These are phyloP conservation scores for Microcyclospora pomicola DNA, from an alignment of 2,329 filamentous ascomycete genomes.

Conservation along the genomic window DNA sequence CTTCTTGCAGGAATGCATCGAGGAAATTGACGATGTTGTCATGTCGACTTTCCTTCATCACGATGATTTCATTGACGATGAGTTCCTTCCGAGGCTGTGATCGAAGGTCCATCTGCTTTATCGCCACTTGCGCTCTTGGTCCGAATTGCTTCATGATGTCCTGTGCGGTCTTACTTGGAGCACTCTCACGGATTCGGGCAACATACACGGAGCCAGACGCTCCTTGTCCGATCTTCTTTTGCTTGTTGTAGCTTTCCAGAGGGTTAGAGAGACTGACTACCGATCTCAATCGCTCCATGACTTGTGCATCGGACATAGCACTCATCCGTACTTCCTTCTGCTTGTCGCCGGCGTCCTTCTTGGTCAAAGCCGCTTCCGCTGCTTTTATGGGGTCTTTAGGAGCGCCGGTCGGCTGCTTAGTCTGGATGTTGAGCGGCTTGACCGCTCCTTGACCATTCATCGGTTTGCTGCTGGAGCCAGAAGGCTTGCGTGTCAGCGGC, in stretches of 20 bases:
- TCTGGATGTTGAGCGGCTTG: conserved; percentile 42
- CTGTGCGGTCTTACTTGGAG: conserved; percentile 65
- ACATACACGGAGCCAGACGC: conserved; percentile 97
- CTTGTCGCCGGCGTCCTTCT: conserved; percentile 54
- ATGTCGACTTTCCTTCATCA: conserved; percentile 98
- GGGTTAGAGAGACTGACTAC: conserved; percentile 94
- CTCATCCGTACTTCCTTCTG: conserved; percentile 93
- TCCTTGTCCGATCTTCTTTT: conserved; percentile 98
- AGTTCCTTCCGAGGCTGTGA: conserved; percentile 95
- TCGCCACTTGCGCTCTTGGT: conserved; percentile 76
- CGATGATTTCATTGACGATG: conserved; percentile 98
- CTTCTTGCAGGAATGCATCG: conserved; percentile 90
- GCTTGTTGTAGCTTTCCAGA: conserved; percentile 91
- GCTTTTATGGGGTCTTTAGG: conserved; percentile 62
- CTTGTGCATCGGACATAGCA: conserved; percentile 90
- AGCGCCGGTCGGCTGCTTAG: conserved; percentile 33
- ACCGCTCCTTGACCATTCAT: conserved; percentile 11
- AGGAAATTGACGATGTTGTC: conserved; percentile 98
- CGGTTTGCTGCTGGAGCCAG: conserved; percentile 9
- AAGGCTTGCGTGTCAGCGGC: conserved; percentile 18
- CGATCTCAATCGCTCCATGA: conserved; percentile 89
- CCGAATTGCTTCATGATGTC: conserved; percentile 69
- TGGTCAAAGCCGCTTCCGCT: conserved; percentile 75
- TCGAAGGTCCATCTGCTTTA: conserved; percentile 98
- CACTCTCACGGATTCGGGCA: conserved; percentile 81